Conservation (phyloP, 2,329 filamentous ascomycete species). For the Rhynchosporium agropyri region DNA sequence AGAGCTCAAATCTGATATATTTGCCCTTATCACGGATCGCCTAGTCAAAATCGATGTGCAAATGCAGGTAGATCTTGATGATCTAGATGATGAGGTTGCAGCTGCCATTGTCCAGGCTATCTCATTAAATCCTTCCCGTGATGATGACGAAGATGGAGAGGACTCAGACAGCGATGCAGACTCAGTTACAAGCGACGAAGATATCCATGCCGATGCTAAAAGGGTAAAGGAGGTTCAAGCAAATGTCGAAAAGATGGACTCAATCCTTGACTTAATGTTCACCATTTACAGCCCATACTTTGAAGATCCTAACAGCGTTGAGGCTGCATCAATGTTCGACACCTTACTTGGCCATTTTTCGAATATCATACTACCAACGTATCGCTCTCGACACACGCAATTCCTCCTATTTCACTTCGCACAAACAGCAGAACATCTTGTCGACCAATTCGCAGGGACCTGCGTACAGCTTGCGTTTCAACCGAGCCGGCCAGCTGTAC, state of each 20-base stretch:
- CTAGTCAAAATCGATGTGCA: constrained; percentile 94
- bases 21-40: constrained; percentile 81
- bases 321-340: constrained; percentile 73
- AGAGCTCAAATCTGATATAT: constrained; percentile 75
- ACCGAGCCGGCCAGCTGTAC: constrained; percentile 62
- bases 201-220: constrained; percentile 63
- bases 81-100: constrained; percentile 85
- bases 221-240: constrained; percentile 73
- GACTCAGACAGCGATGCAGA: constrained; percentile 67
- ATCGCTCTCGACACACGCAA: constrained; percentile 89
- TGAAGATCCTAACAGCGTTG: constrained; percentile 65
- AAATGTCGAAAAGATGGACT: constrained; percentile 89
- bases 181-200: constrained; percentile 71
- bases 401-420: constrained; percentile 96
- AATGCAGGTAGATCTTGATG: constrained; percentile 90
- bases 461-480: constrained; percentile 74
- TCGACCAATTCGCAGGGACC: constrained; percentile 79
- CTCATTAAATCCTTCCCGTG: constrained; percentile 46
- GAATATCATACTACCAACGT: constrained; percentile 85
- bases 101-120: constrained; percentile 67
- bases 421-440: constrained; percentile 75
- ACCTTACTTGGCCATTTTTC: constrained; percentile 84
- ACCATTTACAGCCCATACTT: constrained; percentile 77
- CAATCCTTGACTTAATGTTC: constrained; percentile 86
- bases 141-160: constrained; percentile 52